These are phyloP conservation scores for Lichtheimia ornata DNA, from an alignment of 371 early-diverging fungal genomes.

Conservation along the genomic window DNA sequence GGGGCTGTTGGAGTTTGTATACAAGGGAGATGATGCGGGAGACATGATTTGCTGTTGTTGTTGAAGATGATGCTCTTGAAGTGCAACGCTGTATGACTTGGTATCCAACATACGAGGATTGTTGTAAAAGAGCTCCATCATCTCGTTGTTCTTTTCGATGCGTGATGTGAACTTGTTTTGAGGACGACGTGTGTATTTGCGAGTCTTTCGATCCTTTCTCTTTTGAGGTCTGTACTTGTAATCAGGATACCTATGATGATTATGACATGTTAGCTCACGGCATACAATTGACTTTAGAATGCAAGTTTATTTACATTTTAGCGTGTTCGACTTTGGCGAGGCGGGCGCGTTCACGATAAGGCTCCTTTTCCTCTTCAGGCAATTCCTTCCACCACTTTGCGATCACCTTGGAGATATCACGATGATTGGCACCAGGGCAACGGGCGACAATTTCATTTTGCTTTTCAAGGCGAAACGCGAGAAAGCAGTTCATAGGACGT, in stretches of 20 bases:
- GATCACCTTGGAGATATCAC: slow-evolving; percentile 67
- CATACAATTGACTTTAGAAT: not conserved
- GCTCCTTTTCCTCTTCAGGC: slow-evolving; percentile 54
- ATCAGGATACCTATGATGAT: slow-evolving; percentile 18
- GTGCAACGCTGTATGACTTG: not conserved
- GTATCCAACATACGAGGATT: slow-evolving; percentile 6
- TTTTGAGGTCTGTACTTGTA: slow-evolving; percentile 26
- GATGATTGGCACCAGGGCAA: slow-evolving; percentile 63
- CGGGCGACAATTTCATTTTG: slow-evolving; percentile 60
- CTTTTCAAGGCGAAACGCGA: slow-evolving; percentile 67
- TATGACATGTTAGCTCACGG: not conserved
- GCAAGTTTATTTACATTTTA: slow-evolving; percentile 7
- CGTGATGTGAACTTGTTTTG: slow-evolving; percentile 15
- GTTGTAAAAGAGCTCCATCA: slow-evolving; percentile 15
- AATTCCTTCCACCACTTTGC: slow-evolving; percentile 69
- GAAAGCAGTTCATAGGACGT: slow-evolving; percentile 62
- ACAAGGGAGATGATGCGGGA: slow-evolving; percentile 1
- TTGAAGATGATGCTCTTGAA: not conserved
- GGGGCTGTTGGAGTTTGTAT: not conserved
- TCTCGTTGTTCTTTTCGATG: slow-evolving; percentile 6
- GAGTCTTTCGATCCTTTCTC: slow-evolving; percentile 1
- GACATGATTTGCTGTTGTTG: not conserved
- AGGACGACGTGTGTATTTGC: slow-evolving; percentile 17
- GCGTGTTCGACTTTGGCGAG: slow-evolving; percentile 57
- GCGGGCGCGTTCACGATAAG: slow-evolving; percentile 60